Base-by-base conservation (phyloP, 2,329 filamentous ascomycete genomes). In the Xylariaceae sp. region DNA sequence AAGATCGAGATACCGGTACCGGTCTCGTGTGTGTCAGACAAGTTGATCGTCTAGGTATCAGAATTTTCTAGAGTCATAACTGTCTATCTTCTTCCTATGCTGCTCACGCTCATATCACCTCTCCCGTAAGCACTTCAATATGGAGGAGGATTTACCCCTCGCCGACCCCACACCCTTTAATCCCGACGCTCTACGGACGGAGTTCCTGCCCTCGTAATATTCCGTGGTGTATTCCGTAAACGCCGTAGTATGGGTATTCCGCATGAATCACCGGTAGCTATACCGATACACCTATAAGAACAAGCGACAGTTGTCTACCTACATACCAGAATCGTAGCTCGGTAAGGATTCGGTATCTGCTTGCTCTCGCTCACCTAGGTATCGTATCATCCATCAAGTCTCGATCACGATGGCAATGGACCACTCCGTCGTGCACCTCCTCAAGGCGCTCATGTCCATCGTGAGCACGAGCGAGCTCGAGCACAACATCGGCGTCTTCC, bases 381-480 rank as follows among this genome's bases (percentile, higher is more conserved):
- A 42, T 10, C 17, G 17, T 18, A 18, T 18, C 17, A 18, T 18
- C 17, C 17, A 18, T 18, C 17, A 18, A 18, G 17, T 18, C 17
- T 18, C 17, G 17, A 18, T 18, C 17, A 18, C 17, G 17, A 18
- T 42, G 42, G 42, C 13, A 47, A 62, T 62, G 60, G 51, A 60
- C 1, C 60, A 62, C 54, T 54, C 57, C 8, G 62, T 66, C 8
- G 55, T 73, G 42, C 35, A 61, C 37, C 68, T 75, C 10, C 64
- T 74, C 11, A 66, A 71, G 57, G 66, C 68, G 48, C 68, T 75
- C 9, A 75, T 75, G 66, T 66, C 70, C 23, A 71, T 74, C 52
- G 69, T 69, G 37, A 72, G 70, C 56, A 74, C 68, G 48, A 75
- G 72, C 60, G 72, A 75, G 57, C 65, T 73, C n/a, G 73, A 75